A percentile compares a stretch with the other conserved stretches of the same genome.
phyloP scores from a whole-genome alignment of 192 early-diverging fungal genomes.

The Backusella parvicylindrica region DNA sequence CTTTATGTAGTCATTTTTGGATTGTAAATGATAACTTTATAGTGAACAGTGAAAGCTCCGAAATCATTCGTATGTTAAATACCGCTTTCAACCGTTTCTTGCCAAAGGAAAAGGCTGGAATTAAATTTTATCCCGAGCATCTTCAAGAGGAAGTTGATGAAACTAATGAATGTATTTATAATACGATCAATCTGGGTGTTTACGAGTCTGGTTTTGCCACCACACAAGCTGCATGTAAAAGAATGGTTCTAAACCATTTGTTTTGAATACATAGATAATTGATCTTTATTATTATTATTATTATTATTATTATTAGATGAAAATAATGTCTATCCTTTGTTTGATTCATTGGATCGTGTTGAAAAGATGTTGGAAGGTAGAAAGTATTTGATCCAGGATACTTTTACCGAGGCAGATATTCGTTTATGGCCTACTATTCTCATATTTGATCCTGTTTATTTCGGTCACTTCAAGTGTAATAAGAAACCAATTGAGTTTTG shows the following conservation, averaged over 20 bases:
- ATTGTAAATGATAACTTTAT: background rate
- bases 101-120: conserved; percentile 53
- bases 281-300: too few species aligned
- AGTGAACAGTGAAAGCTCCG: conserved; percentile 95
- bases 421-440: conserved; percentile 93
- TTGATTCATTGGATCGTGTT: conserved; percentile 75
- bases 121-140: conserved; percentile 80
- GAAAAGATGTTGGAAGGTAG: conserved; percentile 72
- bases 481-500: conserved; percentile 78
- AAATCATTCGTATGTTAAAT: conserved; percentile 96
- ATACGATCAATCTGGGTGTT: conserved; percentile 94
- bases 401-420: conserved; percentile 92
- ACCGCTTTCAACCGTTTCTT: conserved; percentile 78
- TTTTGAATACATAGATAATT: conserved; percentile 15
- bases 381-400: conserved; percentile 72
- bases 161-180: conserved; percentile 90
- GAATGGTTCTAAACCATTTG: too few species aligned
- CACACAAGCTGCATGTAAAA: conserved; percentile 73
- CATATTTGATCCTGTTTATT: conserved; percentile 92
- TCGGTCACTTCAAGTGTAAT: conserved; percentile 96
- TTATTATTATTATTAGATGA: conserved; percentile 69
- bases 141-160: conserved; percentile 78
- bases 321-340: conserved; percentile 66
- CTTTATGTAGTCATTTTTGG: background rate
- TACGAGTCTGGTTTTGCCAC: conserved; percentile 94